Evolutionary conservation across 2,329 filamentous ascomycete species (phyloP).

Genomic region (Ambrosiella beaveri): DNA sequence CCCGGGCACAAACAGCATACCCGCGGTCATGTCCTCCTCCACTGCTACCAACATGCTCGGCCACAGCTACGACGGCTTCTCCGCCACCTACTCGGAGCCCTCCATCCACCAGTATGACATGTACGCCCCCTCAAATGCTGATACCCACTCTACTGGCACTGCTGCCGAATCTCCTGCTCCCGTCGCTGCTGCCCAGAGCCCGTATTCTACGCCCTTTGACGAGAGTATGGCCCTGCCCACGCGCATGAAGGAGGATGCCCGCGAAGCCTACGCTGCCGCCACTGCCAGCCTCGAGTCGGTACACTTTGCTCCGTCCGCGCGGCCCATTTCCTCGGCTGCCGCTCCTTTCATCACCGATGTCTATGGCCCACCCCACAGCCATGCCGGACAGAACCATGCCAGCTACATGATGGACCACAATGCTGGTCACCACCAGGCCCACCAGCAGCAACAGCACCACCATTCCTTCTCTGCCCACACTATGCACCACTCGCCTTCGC

Average conservation of each 20-base stretch:
- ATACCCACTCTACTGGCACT: constrained; percentile 4
- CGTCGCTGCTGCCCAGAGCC: not conserved
- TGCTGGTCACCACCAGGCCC: not conserved
- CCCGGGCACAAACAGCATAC: constrained; percentile 20
- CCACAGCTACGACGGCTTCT: constrained; percentile 32
- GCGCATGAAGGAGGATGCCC: constrained; percentile 25
- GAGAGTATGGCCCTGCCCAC: constrained; percentile 16
- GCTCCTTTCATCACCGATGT: constrained; percentile 11
- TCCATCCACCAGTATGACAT: constrained; percentile 29
- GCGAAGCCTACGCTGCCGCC: constrained; percentile 17
- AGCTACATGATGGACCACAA: constrained; percentile 15
- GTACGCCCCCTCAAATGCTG: constrained; percentile 5
- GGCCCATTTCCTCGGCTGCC: constrained; percentile 23
- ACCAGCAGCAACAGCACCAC: not conserved
- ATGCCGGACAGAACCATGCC: not conserved
- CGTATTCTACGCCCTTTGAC: constrained; percentile 6
- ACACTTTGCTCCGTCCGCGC: constrained; percentile 22
- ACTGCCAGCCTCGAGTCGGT: not conserved
- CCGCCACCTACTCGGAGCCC: constrained; percentile 18
- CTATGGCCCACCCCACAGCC: constrained; percentile 5
- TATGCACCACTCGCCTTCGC: constrained; percentile 6
- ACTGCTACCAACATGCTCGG: constrained; percentile 15
- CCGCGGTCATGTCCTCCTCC: constrained; percentile 28
- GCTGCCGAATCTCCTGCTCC: constrained; percentile 13
- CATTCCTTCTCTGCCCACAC: not conserved